These are phyloP conservation scores for Ceratobasidium sp. DNA, from an alignment of 1,284 basidiomycete genomes.

Conservation along the genomic window DNA sequence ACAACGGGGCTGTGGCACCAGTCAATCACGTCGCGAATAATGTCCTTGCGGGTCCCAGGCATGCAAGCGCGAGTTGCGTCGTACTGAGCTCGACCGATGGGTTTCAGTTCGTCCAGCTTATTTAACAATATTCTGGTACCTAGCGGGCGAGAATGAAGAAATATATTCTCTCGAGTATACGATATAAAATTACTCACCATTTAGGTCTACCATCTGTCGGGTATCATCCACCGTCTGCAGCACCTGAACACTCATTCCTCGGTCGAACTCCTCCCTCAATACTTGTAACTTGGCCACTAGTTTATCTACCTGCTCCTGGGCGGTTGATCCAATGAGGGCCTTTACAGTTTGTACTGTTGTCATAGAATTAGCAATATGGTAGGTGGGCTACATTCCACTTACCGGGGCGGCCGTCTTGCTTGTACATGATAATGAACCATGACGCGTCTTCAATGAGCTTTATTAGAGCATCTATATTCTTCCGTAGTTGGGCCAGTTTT, in stretches of 20 bases:
- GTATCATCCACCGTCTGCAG: neutral
- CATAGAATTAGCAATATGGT: neutral
- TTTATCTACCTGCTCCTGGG: conserved; percentile 6
- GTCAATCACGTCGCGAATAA: neutral
- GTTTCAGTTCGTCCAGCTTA: neutral
- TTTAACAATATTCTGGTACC: no score
- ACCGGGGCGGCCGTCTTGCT: neutral
- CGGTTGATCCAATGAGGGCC: neutral
- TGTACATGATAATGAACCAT: neutral
- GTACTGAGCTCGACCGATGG: neutral
- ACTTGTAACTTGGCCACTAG: neutral
- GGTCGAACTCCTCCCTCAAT: neutral
- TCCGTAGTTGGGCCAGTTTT: neutral
- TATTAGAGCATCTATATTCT: neutral
- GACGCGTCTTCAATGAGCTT: conserved; percentile 1
- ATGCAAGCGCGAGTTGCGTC: neutral
- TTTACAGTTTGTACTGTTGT: neutral
- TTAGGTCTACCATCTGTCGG: neutral
- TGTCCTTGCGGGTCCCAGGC: neutral
- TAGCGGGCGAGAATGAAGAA: no score
- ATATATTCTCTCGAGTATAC: no score
- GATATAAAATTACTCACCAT: neutral
- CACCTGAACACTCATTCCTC: neutral
- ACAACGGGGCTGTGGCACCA: neutral
- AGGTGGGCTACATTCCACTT: neutral